phyloP scores from a whole-genome alignment of 768 basidiomycete species.

The Pleurotus pulmonarius region DNA sequence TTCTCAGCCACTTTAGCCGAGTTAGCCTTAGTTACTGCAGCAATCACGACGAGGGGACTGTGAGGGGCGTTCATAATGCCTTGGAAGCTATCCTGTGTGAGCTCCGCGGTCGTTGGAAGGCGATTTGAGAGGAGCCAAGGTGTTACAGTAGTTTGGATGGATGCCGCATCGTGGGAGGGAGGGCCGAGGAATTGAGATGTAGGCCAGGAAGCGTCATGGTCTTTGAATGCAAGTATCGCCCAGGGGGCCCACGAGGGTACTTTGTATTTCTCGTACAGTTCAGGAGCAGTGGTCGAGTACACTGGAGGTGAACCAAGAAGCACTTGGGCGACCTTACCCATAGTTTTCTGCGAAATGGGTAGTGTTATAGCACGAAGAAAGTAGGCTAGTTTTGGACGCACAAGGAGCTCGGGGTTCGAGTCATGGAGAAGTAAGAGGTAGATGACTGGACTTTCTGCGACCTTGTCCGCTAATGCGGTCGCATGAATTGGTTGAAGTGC shows the following conservation, averaged over 20 bases:
- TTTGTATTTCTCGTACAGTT: constrained; percentile 31
- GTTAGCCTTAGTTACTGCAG: constrained; percentile 36
- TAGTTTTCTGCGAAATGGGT: constrained; percentile 25
- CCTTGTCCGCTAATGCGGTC: constrained; percentile 36
- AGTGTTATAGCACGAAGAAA: not conserved
- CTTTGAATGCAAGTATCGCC: constrained; percentile 66
- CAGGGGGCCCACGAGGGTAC: constrained; percentile 42
- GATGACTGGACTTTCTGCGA: constrained; percentile 40
- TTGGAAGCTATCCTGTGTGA: constrained; percentile 78
- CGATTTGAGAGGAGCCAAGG: constrained; percentile 67
- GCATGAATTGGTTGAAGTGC: constrained; percentile 34
- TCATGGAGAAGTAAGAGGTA: constrained; percentile 48
- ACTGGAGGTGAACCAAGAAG: constrained; percentile 47
- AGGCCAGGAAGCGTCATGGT: constrained; percentile 44
- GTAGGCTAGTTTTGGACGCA: constrained; percentile 15
- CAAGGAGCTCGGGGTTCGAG: constrained; percentile 33
- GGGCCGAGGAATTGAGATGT: constrained; percentile 39
- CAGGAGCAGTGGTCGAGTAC: constrained; percentile 34
- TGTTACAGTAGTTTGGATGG: constrained; percentile 27
- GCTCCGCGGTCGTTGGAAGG: constrained; percentile 69
- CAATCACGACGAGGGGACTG: constrained; percentile 76
- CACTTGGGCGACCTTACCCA: constrained; percentile 27
- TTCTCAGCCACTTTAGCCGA: constrained; percentile 40
- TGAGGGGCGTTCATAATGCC: constrained; percentile 81
- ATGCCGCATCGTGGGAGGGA: constrained; percentile 14